Percentiles rank a stretch among this genome's conserved stretches.
phyloP scores from a whole-genome alignment of 768 basidiomycete species.

The Thelephora aurantiotincta region DNA sequence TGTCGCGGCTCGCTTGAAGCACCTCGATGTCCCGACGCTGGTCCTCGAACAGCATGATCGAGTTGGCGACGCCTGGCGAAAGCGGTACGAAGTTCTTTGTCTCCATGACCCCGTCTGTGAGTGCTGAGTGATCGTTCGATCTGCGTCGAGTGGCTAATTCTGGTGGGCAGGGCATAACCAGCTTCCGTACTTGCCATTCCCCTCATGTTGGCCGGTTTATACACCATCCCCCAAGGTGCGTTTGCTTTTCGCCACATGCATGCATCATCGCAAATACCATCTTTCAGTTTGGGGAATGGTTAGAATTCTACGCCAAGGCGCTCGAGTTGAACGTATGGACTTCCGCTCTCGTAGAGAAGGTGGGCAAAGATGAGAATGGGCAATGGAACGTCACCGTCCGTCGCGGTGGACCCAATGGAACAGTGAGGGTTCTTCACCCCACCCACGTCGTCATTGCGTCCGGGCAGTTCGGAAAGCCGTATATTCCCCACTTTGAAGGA shows the following conservation, averaged over 20 bases:
- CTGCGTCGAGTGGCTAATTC: no score
- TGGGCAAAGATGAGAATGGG: constrained; percentile 8
- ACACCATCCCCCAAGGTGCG: constrained; percentile 17
- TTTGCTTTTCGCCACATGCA: no score
- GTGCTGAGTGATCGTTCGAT: constrained; percentile 17
- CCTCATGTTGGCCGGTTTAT: constrained; percentile 17
- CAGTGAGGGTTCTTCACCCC: constrained; percentile 18
- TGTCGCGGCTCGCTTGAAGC: constrained; percentile 42
- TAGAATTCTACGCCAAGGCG: background rate
- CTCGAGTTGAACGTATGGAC: no score
- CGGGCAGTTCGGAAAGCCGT: constrained; percentile 21
- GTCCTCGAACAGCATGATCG: constrained; percentile 48
- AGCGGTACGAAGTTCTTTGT: constrained; percentile 51
- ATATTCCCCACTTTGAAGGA: constrained; percentile 16
- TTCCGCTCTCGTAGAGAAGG: constrained; percentile 11
- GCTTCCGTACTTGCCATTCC: constrained; percentile 32
- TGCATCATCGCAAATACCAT: background rate
- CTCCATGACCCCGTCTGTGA: constrained; percentile 56
- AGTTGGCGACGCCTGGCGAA: constrained; percentile 56
- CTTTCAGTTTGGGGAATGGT: background rate
- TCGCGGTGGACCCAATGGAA: no score
- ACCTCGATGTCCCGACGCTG: constrained; percentile 31
- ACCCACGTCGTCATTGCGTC: constrained; percentile 26
- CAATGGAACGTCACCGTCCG: constrained; percentile 20
- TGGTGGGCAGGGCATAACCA: constrained; percentile 32